Evolutionary conservation across 139 green algal species (phyloP), one percentile per base, ranked within the genome.

Genomic region (Chlorella sp.): DNA sequence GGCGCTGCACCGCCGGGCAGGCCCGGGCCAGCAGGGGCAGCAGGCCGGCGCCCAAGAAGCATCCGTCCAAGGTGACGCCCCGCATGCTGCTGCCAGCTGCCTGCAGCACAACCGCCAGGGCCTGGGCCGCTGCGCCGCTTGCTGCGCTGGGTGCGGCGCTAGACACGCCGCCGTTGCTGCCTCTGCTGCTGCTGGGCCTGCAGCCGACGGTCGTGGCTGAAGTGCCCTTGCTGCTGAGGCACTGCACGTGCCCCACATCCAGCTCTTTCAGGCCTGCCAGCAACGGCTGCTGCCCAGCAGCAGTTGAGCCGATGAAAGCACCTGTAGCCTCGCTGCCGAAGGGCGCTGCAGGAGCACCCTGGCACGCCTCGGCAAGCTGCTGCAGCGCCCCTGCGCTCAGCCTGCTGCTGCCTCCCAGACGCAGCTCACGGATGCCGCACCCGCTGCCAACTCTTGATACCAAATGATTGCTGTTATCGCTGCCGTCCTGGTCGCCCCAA

Each of bases 21-120:
- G 66, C 40, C 21, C 4, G 28, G 22, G 71, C 68, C 84, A 88
- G 84, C 66, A 80, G 84, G 39, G 84, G 84, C 84, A 88, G 84
- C 68, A 88, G 39, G 24, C 66, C 71, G 42, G 24, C 37, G 39
- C 68, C 84, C 9, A 68, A 32, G 30, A 34, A 81, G 84, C 84
- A 88, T 28, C 84, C 84, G 40, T 88, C 84, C 12, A 88, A 39
- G 7, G n/a, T 28, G 22, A 80, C 37, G 0, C 12, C 1, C 19
- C 68, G 84, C 84, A 88, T 39, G 84, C 84, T 88, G 84, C 15
- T 24, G 39, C 84, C 84, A 0, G 68, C 84, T 9, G 68, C 64
- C 68, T 34, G 1, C 0, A 80, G 24, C 84, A 88, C 37, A 1
- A 68, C 68, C 1, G 66, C 71, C 18, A 88, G 84, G 0, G 84